Evolutionary conservation across 768 basidiomycete species (phyloP), one percentile per base, ranked within the genome.

Genomic region (Panaeolus papilionaceus): DNA sequence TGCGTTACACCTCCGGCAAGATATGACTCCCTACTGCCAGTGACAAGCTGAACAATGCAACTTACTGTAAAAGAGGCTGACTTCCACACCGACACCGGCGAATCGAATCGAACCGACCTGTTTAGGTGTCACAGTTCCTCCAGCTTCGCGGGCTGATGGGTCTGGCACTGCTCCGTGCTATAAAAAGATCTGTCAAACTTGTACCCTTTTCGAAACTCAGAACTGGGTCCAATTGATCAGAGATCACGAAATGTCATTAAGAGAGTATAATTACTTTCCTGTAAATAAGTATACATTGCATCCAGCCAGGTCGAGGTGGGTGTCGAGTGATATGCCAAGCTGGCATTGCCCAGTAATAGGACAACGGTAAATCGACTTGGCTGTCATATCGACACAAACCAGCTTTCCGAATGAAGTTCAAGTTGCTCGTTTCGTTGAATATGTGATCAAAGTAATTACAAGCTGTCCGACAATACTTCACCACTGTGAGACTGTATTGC

Each of bases 221-320:
- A 58, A 58, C 54, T 58, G 26, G 12, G 54, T 37, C 33, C 11
- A 23, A 16, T 37, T 37, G 54, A 58, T 58, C 54, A 58, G 54
- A 58, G 54, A 58, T 58, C 54, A 58, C 54, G 54, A 58, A 58
- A 58, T 58, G 54, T 58, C 54, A 58, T 58, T 58, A 58, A 58
- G 54, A 23, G 10, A 6, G n/a, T 58, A 58, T 58, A 58, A 37
- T 33, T 58, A 33, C 12, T 58, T 58, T 37, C 23, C 54, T 58
- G 33, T 33, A 4, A 28, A 58, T 3, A 28, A 28, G 5, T n/a
- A 10, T 26, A 49, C 8, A 18, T 23, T 49, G 12, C 8, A 49
- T 20, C 47, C n/a, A 49, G 6, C 42, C 47, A 18, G 16, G 26
- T 58, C 8, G 26, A 58, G 33, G 11, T 58, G 8, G 28, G 23